A percentile compares a stretch with the other conserved stretches of the same genome.
Evolutionary conservation across 2,329 filamentous ascomycete species (phyloP).

Genomic region (Epichloe sibirici): DNA sequence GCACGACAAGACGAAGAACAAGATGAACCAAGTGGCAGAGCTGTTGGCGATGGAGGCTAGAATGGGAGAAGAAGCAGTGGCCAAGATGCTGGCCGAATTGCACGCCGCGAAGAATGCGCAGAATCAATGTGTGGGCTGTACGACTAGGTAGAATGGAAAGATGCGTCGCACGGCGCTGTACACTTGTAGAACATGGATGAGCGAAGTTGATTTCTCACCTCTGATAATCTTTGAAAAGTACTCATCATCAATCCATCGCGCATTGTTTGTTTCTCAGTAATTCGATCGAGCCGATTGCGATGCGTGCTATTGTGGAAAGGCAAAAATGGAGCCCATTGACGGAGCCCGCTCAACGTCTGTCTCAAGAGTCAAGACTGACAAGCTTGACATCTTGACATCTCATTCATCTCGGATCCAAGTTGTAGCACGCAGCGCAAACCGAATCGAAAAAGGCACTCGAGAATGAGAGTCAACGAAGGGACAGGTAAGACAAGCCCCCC

Average conservation of each 20-base stretch:
- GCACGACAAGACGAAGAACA: conserved; percentile 13
- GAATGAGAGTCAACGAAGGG: conserved; percentile 33
- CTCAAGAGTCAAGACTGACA: too few species aligned
- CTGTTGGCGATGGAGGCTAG: conserved; percentile 18
- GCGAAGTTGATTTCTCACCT: too few species aligned
- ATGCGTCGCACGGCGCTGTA: not conserved
- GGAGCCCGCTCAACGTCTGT: not conserved
- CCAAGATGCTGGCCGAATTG: conserved; percentile 11
- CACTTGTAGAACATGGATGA: not conserved
- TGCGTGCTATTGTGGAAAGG: not conserved
- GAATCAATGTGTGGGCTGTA: not conserved
- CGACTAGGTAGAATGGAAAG: not conserved
- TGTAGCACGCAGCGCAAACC: too few species aligned
- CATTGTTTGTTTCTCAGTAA: too few species aligned
- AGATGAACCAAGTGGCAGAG: conserved; percentile 16
- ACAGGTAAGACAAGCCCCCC: conserved; percentile 23
- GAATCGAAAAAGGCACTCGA: not conserved
- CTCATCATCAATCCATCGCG: too few species aligned
- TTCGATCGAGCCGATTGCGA: too few species aligned
- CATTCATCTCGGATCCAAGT: too few species aligned
- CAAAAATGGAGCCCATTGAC: not conserved
- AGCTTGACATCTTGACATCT: not conserved
- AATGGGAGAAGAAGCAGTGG: conserved; percentile 13
- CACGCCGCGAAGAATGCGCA: conserved; percentile 5
- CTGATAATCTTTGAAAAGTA: too few species aligned